Evolutionary conservation across 208 protist species (phyloP).

Genomic region (Acanthamoeba healyi): DNA sequence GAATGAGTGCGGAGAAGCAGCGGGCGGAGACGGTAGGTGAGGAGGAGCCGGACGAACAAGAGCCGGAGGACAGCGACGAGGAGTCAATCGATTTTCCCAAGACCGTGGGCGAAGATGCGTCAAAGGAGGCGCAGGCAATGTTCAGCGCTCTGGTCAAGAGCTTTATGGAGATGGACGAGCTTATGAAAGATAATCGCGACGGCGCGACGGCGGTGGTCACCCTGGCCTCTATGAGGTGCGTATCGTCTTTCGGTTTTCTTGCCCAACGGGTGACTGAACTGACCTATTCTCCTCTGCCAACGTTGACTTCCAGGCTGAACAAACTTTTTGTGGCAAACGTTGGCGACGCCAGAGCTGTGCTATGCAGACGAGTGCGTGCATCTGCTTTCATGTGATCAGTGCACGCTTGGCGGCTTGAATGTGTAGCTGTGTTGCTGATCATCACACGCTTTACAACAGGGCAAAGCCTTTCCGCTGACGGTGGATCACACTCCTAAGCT

Average conservation of each 20-base stretch:
- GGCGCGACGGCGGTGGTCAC: constrained; percentile 70
- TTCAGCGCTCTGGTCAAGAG: constrained; percentile 52
- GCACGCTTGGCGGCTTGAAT: neutral
- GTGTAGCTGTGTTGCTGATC: constrained; percentile 6
- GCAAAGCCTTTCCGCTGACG: constrained; percentile 72
- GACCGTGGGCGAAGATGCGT: neutral
- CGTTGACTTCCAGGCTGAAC: constrained; percentile 10
- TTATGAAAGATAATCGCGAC: constrained; percentile 69
- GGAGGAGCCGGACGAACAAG: constrained; percentile 1
- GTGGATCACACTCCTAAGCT: constrained; percentile 66
- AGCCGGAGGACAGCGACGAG: constrained; percentile 27
- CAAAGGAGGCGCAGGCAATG: constrained; percentile 26
- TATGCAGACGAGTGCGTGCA: constrained; percentile 3
- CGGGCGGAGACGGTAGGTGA: neutral
- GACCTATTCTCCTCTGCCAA: neutral
- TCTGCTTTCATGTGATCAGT: neutral
- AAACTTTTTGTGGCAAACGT: constrained; percentile 76
- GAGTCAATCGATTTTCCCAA: constrained; percentile 37
- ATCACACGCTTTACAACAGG: neutral
- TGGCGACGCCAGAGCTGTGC: constrained; percentile 63
- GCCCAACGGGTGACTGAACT: neutral
- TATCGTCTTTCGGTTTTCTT: neutral
- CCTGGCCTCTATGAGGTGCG: constrained; percentile 27
- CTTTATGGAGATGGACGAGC: constrained; percentile 68
- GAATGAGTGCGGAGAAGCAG: constrained; percentile 12